These are phyloP conservation scores for Starmerella kuoi DNA, from an alignment of 805 yeast species.

Conservation along the genomic window DNA sequence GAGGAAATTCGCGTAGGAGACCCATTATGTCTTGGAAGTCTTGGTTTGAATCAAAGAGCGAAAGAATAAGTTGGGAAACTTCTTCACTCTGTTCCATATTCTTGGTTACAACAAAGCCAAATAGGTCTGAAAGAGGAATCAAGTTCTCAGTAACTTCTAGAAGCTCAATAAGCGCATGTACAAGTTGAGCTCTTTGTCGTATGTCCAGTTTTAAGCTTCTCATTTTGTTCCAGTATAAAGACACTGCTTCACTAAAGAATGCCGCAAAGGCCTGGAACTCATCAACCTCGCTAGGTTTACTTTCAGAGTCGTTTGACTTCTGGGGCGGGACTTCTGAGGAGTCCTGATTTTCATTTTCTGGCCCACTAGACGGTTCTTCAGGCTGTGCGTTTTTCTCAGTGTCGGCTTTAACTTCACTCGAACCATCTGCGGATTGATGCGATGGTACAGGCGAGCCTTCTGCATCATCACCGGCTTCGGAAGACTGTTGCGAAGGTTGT, in stretches of 20 bases:
- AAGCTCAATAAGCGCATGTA: conserved; percentile 5
- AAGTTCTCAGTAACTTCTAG: background rate
- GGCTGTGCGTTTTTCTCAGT: background rate
- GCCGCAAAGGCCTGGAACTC: background rate
- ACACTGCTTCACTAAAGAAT: background rate
- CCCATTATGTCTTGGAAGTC: conserved; percentile 27
- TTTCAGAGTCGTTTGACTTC: background rate
- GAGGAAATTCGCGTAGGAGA: conserved; percentile 36
- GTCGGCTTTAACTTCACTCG: background rate
- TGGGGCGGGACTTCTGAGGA: background rate
- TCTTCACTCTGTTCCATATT: conserved; percentile 8
- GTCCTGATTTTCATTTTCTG: background rate
- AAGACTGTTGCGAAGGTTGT: background rate
- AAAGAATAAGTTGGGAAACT: conserved; percentile 25
- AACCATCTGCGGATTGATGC: background rate
- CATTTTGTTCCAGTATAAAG: conserved; percentile 11
- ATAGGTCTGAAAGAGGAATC: conserved; percentile 4
- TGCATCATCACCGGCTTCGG: background rate
- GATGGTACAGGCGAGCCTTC: no score
- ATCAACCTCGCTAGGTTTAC: background rate
- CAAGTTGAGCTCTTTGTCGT: conserved; percentile 8
- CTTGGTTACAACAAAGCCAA: background rate
- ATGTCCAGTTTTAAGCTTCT: conserved; percentile 1
- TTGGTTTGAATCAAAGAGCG: conserved; percentile 26
- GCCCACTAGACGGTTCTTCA: background rate